These are phyloP conservation scores for Dendrobium officinale DNA, from an alignment of 106 monocot species.

Conservation along the genomic window DNA sequence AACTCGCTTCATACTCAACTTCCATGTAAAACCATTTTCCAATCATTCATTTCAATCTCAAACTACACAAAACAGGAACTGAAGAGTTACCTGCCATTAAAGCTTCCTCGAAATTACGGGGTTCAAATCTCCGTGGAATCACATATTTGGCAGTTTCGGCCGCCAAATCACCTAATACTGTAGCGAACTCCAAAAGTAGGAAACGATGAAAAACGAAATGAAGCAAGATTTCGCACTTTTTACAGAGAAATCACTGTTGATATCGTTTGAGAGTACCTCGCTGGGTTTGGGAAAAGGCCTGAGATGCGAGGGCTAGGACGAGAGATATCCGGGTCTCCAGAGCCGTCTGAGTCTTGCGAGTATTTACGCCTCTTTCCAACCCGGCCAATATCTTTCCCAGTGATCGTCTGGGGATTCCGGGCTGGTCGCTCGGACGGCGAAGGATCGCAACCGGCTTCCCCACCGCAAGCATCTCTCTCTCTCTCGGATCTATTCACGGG, in stretches of 20 bases:
- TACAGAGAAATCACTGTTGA: neutral
- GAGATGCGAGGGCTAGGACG: slow-evolving; percentile 53
- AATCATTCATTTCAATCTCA: too few relatives aligned
- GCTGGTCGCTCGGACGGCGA: neutral
- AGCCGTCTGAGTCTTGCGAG: slow-evolving; percentile 13
- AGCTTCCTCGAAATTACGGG: slow-evolving; percentile 63
- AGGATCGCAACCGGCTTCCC: neutral
- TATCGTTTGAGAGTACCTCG: slow-evolving; percentile 18
- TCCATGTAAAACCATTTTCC: too few relatives aligned
- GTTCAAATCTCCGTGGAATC: slow-evolving; percentile 42
- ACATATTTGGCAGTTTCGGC: slow-evolving; percentile 48
- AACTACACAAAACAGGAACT: neutral
- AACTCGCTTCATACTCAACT: too few relatives aligned
- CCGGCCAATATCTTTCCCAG: neutral
- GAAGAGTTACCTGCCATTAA: slow-evolving; percentile 54
- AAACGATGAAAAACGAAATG: neutral
- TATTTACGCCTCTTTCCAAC: slow-evolving; percentile 6
- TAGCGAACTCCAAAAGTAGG: slow-evolving; percentile 3
- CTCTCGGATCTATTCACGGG: neutral
- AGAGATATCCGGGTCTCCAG: slow-evolving; percentile 64
- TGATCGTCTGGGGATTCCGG: neutral
- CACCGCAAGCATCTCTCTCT: neutral
- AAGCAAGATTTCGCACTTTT: neutral
- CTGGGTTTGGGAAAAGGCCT: slow-evolving; percentile 43
- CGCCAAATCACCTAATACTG: slow-evolving; percentile 42